Base-by-base conservation (phyloP, 2,329 filamentous ascomycete species). In the Monilinia vaccinii-corymbosi region DNA sequence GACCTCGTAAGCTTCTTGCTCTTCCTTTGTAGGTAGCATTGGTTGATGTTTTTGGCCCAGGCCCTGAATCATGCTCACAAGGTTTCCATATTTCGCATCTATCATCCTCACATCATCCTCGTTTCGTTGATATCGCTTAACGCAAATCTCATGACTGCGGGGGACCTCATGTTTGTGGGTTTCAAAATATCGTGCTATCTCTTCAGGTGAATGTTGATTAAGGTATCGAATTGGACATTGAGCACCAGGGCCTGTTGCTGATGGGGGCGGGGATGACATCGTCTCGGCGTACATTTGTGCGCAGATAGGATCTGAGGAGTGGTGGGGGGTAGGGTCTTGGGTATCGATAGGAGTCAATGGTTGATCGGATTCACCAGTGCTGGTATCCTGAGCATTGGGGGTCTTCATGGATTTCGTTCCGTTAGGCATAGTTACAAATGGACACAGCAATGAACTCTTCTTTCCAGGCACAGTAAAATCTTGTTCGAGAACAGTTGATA, bases 101-200 rank as follows among this genome's bases (percentile, higher is more conserved):
- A 97, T 79, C 74, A 95, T 89, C 65, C 85, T 85, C 70, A 96
- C 89, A 69, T 92, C 89, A 64, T 88, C 83, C 67, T 93, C 87
- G 69, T 92, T 93, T 73, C 84, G 87, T 74, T 96, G 90, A 71
- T 96, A 96, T 60, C 92, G 84, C 70, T 89, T 86, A 62, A 97
- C 85, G 73, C 93, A 97, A 48, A 97, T 83, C 71, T 95, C 91
- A 74, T 97, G 93, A 72, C 91, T 97, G 68, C 93, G 84, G 11
- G 93, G 93, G 58, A 97, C 82, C 73, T 96, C 89, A 74, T 97
- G 92, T 73, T 97, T 97, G 76, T 97, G 92, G 56, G 86, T 91
- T 73, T 97, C 90, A 70, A 97, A 91, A 73, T 96, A 97, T 69
- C 88, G 84, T 16, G 93, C 93, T 63, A 97, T 87, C 71, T 97